Evolutionary conservation across 163 green algal genomes (phyloP).

Genomic region (Prototheca cutis): DNA sequence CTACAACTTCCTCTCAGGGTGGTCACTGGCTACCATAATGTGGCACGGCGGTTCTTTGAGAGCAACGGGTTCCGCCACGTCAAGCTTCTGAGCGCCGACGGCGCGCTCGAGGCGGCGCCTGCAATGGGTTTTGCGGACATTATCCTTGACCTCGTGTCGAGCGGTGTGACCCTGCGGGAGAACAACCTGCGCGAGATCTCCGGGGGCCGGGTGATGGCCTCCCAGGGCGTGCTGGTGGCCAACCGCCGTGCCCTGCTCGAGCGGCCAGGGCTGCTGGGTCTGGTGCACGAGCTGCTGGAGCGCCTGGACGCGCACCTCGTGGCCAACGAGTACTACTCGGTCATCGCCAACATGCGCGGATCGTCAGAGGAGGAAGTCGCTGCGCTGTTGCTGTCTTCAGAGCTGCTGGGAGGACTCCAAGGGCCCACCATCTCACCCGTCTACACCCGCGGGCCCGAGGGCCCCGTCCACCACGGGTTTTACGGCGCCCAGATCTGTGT

Average conservation of each 20-base stretch:
- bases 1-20: conserved; percentile 16
- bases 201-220: conserved; percentile 70
- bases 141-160: conserved; percentile 91
- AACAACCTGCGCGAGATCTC: conserved; percentile 95
- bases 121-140: conserved; percentile 96
- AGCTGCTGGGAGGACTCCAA: conserved; percentile 46
- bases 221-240: conserved; percentile 84
- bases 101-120: conserved; percentile 86
- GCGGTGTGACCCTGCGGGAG: conserved; percentile 89
- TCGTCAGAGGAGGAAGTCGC: conserved; percentile 57
- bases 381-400: conserved; percentile 30
- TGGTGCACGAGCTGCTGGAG: conserved; percentile 93
- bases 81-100: conserved; percentile 72
- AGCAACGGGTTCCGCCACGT: conserved; percentile 82
- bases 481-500: conserved; percentile 82
- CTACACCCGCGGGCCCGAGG: conserved; percentile 43
- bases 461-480: conserved; percentile 31
- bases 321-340: conserved; percentile 54
- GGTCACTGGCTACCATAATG: conserved; percentile 56
- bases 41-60: conserved; percentile 69
- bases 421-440: conserved; percentile 83
- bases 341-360: conserved; percentile 87
- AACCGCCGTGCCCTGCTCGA: conserved; percentile 67
- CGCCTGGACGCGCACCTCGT: conserved; percentile 93
- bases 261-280: conserved; percentile 58